Evolutionary conservation across 1,284 basidiomycete genomes (phyloP), one percentile per base, ranked within the genome.

Genomic region (Moesziomyces globuligerus): DNA sequence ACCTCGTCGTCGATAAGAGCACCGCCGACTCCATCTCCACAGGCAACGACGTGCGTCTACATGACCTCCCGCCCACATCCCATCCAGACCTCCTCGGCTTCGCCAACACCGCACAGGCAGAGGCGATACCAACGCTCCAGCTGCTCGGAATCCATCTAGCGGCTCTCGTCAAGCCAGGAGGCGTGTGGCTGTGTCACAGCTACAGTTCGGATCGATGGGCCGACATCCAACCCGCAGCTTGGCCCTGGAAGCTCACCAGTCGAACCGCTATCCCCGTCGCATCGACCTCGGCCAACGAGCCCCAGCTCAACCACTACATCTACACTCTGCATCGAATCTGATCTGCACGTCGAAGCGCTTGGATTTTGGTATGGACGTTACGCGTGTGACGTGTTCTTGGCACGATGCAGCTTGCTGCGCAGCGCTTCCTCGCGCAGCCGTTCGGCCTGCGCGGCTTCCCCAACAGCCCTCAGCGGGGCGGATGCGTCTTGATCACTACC

Each of bases 1-100:
- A 72, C 38, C 25, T 61, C n/a, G 52, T 72, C 8, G 45, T 72
- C n/a, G 70, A 72, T 26, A 72, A 72, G 29, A 64, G 59, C 21
- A 72, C 70, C 0, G 61, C 70, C 6, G 70, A 72, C 21, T 59
- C 65, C 0, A 72, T 72, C 18, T 60, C 65, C 0, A 72, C 70
- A 1, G 64, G 65, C 0, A 18, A 56, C 1, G 70, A 72, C 28
- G 0, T 54, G 45, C 13, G 7, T 41, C 6, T 32, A 20, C 13
- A 26, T 53, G 5, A 5, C 41, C 4, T 13, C 34, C 11, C 7
- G 8, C 28, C 21, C 32, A 11, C 23, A 4, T 20, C 36, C 13
- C 61, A 57, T 26, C 44, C 45, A 18, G 21, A 29, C 23, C 25
- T 62, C 0, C 11, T 32, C 5, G 32, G 28, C 4, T 37, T 44